phyloP scores from a whole-genome alignment of 2,329 filamentous ascomycete species.

The Fusarium buxicola region DNA sequence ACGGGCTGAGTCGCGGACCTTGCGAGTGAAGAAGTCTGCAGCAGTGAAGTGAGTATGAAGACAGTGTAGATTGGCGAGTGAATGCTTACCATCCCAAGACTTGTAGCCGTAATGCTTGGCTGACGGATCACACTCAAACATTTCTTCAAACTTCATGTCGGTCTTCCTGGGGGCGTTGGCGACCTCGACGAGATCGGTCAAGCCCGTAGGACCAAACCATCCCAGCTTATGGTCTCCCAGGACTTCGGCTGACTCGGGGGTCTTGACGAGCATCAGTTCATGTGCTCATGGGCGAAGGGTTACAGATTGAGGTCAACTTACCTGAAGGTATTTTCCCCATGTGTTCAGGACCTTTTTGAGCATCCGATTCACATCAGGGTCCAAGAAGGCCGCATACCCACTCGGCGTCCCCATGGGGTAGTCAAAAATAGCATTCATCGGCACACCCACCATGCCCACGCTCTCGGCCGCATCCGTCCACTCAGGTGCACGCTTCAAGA shows the following conservation, averaged over 20 bases:
- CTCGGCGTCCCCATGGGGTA: conserved; percentile 67
- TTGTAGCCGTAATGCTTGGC: conserved; percentile 68
- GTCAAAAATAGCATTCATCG: conserved; percentile 65
- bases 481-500: conserved; percentile 62
- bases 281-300: fast-evolving
- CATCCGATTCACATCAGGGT: conserved; percentile 65
- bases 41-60: conserved; percentile 1
- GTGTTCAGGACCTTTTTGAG: conserved; percentile 66
- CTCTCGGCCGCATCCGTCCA: conserved; percentile 64
- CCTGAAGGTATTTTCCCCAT: conserved; percentile 67
- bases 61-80: fast-evolving
- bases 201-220: conserved; percentile 66
- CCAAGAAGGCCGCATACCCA: conserved; percentile 65
- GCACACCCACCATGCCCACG: conserved; percentile 66
- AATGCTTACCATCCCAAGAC: conserved; percentile 70
- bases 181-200: conserved; percentile 61
- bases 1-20: conserved; percentile 63
- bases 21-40: conserved; percentile 72
- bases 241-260: conserved; percentile 65
- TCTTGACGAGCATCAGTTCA: conserved; percentile 44
- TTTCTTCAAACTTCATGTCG: conserved; percentile 64
- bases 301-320: conserved; percentile 33
- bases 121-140: conserved; percentile 69
- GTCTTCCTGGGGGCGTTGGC: conserved; percentile 60
- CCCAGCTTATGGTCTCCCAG: conserved; percentile 57